Base-by-base conservation (phyloP, 345 rosid genomes). In the Hibiscus syriacus region DNA sequence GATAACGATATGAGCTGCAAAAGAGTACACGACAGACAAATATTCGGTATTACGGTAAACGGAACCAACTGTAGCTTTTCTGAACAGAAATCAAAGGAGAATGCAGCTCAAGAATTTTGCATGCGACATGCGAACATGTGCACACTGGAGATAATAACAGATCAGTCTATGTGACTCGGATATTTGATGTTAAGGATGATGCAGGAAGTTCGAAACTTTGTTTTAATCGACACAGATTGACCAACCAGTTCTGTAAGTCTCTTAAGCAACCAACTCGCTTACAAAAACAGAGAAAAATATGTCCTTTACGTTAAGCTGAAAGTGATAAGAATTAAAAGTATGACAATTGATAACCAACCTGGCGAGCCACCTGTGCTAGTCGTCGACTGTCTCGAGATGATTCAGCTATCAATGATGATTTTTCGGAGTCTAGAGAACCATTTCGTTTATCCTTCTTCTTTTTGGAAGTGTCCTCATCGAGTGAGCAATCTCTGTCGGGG, bases 1-100 rank as follows among this genome's bases (percentile, higher is more conserved):
- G 82, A 82, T 67, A 87, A 75, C 14, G 86, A 84, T 81, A 80
- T 67, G 70, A 87, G 87, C 90, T 85, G 81, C n/a, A 2, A 61
- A 75, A 22, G 59, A 59, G 66, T 56, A 72, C 65, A 54, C 17
- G 11, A 16, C 6, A 17, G 2, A 43, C 26, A 41, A 22, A n/a
- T 8, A n/a, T 16, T 12, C 20, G 55, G 55, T 52, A 52, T 52
- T 52, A 52, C 20, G 26, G 20, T 10, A 20, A 52, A 52, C 9
- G 11, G 0, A 20, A 52, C 16, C 14, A 10, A 50, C 9, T 50
- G 49, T 20, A 13, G 70, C 48, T 32, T 20, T 50, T 9, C 4
- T 30, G 27, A 5, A 46, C 32, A 11, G 9, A 26, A 27, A 48
- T 48, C 50, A 1, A n/a, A 29, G n/a, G 6, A 46, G 19, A 20